phyloP scores from a whole-genome alignment of 1,139 yeast species.

The Suhomyces panamericanus region DNA sequence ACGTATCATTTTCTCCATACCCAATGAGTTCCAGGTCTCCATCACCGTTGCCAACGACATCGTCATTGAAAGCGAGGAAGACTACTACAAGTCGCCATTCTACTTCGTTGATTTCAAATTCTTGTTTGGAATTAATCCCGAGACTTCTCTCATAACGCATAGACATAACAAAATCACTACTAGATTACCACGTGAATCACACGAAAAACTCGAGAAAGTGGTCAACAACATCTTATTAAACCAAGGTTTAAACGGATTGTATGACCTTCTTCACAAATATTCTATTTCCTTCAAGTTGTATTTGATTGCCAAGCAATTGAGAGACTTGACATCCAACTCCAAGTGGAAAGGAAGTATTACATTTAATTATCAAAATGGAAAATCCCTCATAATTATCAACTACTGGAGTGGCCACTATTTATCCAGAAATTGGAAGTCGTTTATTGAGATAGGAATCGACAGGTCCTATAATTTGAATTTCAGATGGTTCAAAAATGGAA shows the following conservation, averaged over 20 bases:
- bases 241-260: slow-evolving; percentile 58
- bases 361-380: slow-evolving; percentile 65
- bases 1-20: slow-evolving; percentile 63
- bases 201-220: slow-evolving; percentile 51
- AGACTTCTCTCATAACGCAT: slow-evolving; percentile 34
- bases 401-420: slow-evolving; percentile 64
- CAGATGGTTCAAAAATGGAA: slow-evolving; percentile 70
- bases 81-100: slow-evolving; percentile 56
- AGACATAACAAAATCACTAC: slow-evolving; percentile 30
- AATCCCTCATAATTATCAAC: slow-evolving; percentile 58
- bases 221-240: slow-evolving; percentile 59
- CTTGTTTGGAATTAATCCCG: slow-evolving; percentile 49
- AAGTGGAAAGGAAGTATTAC: slow-evolving; percentile 68
- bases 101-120: slow-evolving; percentile 77
- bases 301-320: slow-evolving; percentile 64
- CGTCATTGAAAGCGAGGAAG: slow-evolving; percentile 50
- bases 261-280: slow-evolving; percentile 68
- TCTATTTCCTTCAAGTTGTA: slow-evolving; percentile 74
- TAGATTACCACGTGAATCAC: slow-evolving; percentile 34
- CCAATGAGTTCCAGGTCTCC: slow-evolving; percentile 67
- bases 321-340: slow-evolving; percentile 48
- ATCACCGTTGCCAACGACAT: slow-evolving; percentile 58
- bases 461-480: slow-evolving; percentile 51
- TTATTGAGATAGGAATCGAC: slow-evolving; percentile 67
- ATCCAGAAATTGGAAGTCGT: slow-evolving; percentile 43